phyloP scores from a whole-genome alignment of 306 rosid genomes.

The Astragalus glycyphyllos region DNA sequence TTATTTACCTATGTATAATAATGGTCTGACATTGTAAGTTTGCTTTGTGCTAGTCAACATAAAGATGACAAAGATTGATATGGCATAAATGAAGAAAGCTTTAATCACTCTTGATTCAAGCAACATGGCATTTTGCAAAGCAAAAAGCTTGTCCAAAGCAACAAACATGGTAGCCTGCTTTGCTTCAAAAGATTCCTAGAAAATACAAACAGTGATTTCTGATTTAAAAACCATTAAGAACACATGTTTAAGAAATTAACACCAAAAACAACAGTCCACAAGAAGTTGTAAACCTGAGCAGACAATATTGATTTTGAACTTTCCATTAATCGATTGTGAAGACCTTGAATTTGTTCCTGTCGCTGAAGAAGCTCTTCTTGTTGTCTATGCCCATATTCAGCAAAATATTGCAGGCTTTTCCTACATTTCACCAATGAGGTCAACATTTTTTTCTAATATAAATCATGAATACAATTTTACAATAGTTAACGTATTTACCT shows the following conservation, averaged over 20 bases:
- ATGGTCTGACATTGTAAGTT: slow-evolving; percentile 75
- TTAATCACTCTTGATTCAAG: slow-evolving; percentile 78
- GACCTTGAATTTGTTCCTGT: slow-evolving; percentile 62
- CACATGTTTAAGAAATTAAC: not conserved
- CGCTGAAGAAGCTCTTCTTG: slow-evolving; percentile 71
- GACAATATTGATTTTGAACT: slow-evolving; percentile 68
- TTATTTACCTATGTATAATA: slow-evolving; percentile 67
- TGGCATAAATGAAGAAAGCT: slow-evolving; percentile 66
- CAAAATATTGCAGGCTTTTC: slow-evolving; percentile 57
- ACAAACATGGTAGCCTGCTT: slow-evolving; percentile 84
- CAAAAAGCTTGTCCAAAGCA: slow-evolving; percentile 71
- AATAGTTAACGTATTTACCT: slow-evolving; percentile 47
- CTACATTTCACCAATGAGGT: slow-evolving; percentile 45
- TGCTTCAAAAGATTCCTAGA: slow-evolving; percentile 79
- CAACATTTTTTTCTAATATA: slow-evolving; percentile 35
- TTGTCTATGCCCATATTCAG: slow-evolving; percentile 68
- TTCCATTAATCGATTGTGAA: slow-evolving; percentile 77
- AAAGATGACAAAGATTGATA: slow-evolving; percentile 64
- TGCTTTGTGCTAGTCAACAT: slow-evolving; percentile 89
- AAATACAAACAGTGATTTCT: slow-evolving; percentile 11
- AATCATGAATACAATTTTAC: too few species aligned
- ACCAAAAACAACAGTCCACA: not conserved
- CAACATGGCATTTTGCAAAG: slow-evolving; percentile 79
- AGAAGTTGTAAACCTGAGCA: slow-evolving; percentile 63
- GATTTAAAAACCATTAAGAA: not conserved